Evolutionary conservation across 768 basidiomycete species (phyloP).

Genomic region (Phaffia tasmanica): DNA sequence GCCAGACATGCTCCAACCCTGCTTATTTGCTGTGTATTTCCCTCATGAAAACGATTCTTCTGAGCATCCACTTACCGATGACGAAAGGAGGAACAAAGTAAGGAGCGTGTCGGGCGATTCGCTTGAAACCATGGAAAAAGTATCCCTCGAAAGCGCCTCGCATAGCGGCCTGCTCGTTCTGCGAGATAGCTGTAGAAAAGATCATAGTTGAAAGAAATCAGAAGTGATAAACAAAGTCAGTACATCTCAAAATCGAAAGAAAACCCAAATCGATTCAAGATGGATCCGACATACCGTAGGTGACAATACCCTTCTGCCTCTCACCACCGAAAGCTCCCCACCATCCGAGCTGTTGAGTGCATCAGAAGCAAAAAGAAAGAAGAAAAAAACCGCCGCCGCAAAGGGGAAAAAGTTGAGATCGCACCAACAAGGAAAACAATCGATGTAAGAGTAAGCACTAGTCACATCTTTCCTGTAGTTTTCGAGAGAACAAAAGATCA

Average conservation of each 20-base stretch:
- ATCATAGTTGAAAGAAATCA: not conserved
- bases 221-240: not conserved
- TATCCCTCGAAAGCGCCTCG: slow-evolving; percentile 17
- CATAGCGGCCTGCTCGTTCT: slow-evolving; percentile 18
- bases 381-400: not conserved
- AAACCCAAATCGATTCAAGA: not conserved
- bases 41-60: not conserved
- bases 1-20: too few relatives aligned
- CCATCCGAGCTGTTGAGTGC: slow-evolving; percentile 16
- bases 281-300: slow-evolving; percentile 8
- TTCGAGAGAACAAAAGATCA: too few relatives aligned
- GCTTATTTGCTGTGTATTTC: not conserved
- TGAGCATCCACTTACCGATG: slow-evolving; percentile 5
- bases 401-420: too few relatives aligned
- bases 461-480: too few relatives aligned
- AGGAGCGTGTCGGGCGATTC: slow-evolving; percentile 10
- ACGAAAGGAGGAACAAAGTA: slow-evolving; percentile 13
- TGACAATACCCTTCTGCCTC: slow-evolving; percentile 20
- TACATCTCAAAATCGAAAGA: not conserved
- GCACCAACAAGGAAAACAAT: too few relatives aligned
- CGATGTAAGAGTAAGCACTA: too few relatives aligned
- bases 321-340: slow-evolving; percentile 17
- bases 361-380: not conserved
- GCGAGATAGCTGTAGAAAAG: slow-evolving; percentile 15
- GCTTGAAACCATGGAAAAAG: slow-evolving; percentile 18